Conservation (phyloP, 306 rosid genomes). For the barrel medic (Medicago truncatula) region DNA sequence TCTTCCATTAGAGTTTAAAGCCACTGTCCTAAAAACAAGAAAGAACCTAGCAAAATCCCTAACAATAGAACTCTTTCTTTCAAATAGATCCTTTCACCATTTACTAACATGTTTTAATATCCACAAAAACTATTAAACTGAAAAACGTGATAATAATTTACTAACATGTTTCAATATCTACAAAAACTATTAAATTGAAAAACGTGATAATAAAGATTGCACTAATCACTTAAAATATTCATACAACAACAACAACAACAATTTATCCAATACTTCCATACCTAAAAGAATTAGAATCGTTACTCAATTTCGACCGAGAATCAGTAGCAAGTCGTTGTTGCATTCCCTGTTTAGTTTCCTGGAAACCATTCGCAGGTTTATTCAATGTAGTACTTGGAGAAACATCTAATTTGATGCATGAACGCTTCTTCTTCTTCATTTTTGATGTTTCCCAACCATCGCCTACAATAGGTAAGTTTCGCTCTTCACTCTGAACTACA, state of each 20-base stretch:
- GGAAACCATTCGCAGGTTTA: slow-evolving; percentile 76
- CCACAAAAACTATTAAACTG: not conserved
- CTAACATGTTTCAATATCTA: slow-evolving; percentile 4
- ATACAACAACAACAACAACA: slow-evolving; percentile 52
- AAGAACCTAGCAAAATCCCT: slow-evolving; percentile 37
- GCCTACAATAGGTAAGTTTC: slow-evolving; percentile 73
- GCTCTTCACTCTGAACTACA: slow-evolving; percentile 80
- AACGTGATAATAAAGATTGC: not conserved
- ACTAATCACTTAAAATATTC: slow-evolving; percentile 33
- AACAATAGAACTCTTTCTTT: slow-evolving; percentile 31
- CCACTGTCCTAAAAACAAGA: slow-evolving; percentile 31
- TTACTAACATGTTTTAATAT: slow-evolving; percentile 20
- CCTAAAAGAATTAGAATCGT: slow-evolving; percentile 93
- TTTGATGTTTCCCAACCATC: slow-evolving; percentile 98
- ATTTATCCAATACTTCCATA: slow-evolving; percentile 47
- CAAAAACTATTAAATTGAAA: slow-evolving; percentile 6
- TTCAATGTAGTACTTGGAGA: slow-evolving; percentile 65
- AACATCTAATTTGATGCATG: slow-evolving; percentile 90
- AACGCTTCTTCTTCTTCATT: slow-evolving; percentile 95
- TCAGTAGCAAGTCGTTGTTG: slow-evolving; percentile 81
- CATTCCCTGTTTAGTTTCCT: slow-evolving; percentile 86
- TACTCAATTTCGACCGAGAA: slow-evolving; percentile 77
- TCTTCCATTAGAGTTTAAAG: slow-evolving; percentile 28
- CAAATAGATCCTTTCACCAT: slow-evolving; percentile 35
- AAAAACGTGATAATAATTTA: slow-evolving; percentile 24